These are phyloP conservation scores for Trichosporon ovoides DNA, from an alignment of 1,284 basidiomycete genomes.

Conservation along the genomic window DNA sequence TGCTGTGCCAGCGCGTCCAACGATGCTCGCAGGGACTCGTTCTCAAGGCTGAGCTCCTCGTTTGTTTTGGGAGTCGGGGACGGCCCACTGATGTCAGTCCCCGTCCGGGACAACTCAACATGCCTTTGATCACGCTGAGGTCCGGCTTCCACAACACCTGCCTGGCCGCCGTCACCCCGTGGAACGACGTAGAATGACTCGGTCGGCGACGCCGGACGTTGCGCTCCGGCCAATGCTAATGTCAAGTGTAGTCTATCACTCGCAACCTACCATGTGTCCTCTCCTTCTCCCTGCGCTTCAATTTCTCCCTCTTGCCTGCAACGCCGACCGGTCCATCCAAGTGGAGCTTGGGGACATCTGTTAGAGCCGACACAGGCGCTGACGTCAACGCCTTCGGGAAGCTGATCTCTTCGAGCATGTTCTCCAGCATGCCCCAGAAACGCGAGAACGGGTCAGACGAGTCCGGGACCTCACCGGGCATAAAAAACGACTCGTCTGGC, in stretches of 20 bases:
- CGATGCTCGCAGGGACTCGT: constrained; percentile 40
- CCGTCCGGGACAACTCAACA: background rate
- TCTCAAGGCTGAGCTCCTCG: constrained; percentile 48
- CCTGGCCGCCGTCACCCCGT: background rate
- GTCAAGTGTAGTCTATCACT: background rate
- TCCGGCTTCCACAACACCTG: background rate
- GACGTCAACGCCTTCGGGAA: constrained; percentile 38
- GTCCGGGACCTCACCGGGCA: constrained; percentile 36
- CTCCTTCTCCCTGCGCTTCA: background rate
- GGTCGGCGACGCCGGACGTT: constrained; percentile 21
- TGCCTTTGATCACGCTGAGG: background rate
- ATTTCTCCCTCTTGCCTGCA: background rate
- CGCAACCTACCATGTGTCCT: background rate
- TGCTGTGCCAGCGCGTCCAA: constrained; percentile 45
- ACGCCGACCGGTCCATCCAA: background rate
- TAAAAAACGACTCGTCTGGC: constrained; percentile 32
- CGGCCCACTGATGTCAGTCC: background rate
- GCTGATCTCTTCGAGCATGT: constrained; percentile 44
- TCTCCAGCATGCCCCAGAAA: constrained; percentile 50
- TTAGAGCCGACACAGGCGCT: background rate
- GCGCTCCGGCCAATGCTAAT: background rate
- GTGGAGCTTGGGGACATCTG: background rate
- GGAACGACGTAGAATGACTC: constrained; percentile 40
- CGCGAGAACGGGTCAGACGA: constrained; percentile 44
- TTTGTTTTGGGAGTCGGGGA: constrained; percentile 37